A percentile compares a stretch with the other conserved stretches of the same genome.
These are phyloP conservation scores for Penicillium turbatum DNA, from an alignment of 495 filamentous ascomycete genomes.

Conservation along the genomic window DNA sequence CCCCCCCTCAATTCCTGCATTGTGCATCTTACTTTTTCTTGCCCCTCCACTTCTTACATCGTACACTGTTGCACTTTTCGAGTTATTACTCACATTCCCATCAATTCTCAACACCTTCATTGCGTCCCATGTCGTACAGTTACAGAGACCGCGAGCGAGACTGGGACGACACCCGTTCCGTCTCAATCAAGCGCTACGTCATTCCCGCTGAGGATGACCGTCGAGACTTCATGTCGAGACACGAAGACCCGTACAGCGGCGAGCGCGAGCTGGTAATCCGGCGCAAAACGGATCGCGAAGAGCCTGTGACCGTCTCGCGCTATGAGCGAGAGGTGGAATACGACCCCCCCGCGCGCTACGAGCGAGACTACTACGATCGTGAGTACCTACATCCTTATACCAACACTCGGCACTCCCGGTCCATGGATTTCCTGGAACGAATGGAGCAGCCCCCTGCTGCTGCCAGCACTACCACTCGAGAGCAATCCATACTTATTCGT, in stretches of 20 bases:
- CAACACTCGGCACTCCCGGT: constrained; percentile 59
- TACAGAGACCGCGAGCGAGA: constrained; percentile 45
- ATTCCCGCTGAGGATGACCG: constrained; percentile 44
- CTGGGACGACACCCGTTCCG: constrained; percentile 40
- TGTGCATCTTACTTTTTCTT: constrained; percentile 8
- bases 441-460: constrained; percentile 42
- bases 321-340: constrained; percentile 48
- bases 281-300: constrained; percentile 42
- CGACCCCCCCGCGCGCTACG: constrained; percentile 37
- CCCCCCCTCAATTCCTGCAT: constrained; percentile 24
- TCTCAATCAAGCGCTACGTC: constrained; percentile 50
- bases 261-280: constrained; percentile 50
- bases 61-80: not conserved
- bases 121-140: constrained; percentile 40
- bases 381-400: constrained; percentile 44
- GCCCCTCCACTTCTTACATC: not conserved
- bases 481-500: constrained; percentile 71
- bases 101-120: not conserved
- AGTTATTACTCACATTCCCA: constrained; percentile 1
- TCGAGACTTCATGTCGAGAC: constrained; percentile 36
- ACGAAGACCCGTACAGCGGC: constrained; percentile 33
- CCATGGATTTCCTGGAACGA: constrained; percentile 63
- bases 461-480: constrained; percentile 64
- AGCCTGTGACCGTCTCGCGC: constrained; percentile 33
- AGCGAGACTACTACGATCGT: constrained; percentile 56